Evolutionary conservation across 176 grass and related monocot species (phyloP).

Genomic region (Pontederia crassipes): DNA sequence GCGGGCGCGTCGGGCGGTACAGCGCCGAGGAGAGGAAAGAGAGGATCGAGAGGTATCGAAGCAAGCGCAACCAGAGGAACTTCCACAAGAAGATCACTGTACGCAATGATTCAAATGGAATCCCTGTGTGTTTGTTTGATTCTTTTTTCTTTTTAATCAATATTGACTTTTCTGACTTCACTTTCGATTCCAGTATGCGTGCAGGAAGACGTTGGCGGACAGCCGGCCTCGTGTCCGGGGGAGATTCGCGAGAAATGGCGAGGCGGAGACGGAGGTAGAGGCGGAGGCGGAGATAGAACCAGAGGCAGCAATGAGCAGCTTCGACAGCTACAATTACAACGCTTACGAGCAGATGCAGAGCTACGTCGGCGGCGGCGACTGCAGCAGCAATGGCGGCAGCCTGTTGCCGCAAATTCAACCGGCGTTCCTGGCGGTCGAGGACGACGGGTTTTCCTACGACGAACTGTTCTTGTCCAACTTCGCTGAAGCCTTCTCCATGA

Average conservation of each 20-base stretch:
- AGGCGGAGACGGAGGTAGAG: conserved; percentile 29
- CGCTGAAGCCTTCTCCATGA: conserved; percentile 38
- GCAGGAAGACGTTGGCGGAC: conserved; percentile 95
- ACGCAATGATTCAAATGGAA: background rate
- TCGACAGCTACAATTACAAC: conserved; percentile 18
- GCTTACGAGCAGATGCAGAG: conserved; percentile 1
- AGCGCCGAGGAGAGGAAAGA: conserved; percentile 65
- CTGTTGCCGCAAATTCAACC: conserved; percentile 7
- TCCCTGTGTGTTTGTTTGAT: too few relatives aligned
- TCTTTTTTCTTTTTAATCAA: background rate
- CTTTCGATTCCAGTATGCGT: conserved; percentile 45
- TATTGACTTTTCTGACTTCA: background rate
- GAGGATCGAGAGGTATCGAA: conserved; percentile 63
- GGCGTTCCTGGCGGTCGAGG: conserved; percentile 13
- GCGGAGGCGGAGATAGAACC: background rate
- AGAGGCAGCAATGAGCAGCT: conserved; percentile 17
- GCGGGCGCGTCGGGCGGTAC: conserved; percentile 49
- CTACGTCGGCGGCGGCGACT: conserved; percentile 9
- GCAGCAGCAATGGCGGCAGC: conserved; percentile 19
- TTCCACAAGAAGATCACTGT: conserved; percentile 96
- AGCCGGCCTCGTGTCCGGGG: conserved; percentile 75
- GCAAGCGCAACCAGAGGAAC: conserved; percentile 78
- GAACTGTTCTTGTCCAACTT: conserved; percentile 57
- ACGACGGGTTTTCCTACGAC: conserved; percentile 7
- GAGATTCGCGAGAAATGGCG: conserved; percentile 59